These are phyloP conservation scores for Gnomoniopsis smithogilvyi DNA, from an alignment of 2,329 filamentous ascomycete species.

Conservation along the genomic window DNA sequence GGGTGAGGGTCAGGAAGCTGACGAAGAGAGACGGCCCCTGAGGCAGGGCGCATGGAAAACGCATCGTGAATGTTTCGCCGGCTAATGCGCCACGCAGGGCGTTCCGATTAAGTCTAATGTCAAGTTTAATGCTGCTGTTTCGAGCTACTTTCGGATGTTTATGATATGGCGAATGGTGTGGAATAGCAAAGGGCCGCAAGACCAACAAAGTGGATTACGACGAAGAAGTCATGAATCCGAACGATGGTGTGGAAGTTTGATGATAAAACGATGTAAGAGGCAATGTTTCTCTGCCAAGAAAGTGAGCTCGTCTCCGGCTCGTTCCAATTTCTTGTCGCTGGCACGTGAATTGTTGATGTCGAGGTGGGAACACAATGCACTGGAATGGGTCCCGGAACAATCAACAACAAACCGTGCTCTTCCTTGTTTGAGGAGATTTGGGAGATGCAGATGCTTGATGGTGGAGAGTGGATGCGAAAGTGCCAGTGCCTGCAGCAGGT, in stretches of 20 bases:
- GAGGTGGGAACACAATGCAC: neutral
- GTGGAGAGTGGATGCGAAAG: no score
- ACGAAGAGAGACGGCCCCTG: slow-evolving; percentile 4
- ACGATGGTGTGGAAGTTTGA: no score
- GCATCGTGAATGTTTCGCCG: slow-evolving; percentile 7
- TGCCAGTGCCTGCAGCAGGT: no score
- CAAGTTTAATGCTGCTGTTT: neutral
- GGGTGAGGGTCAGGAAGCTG: slow-evolving; percentile 2
- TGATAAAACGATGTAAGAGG: no score
- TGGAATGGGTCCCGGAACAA: neutral
- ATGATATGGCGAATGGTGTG: no score
- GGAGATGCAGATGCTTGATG: no score
- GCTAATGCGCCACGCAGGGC: neutral
- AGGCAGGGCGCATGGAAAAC: slow-evolving; percentile 2
- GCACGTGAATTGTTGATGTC: neutral
- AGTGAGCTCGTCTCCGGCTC: neutral
- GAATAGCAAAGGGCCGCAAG: no score
- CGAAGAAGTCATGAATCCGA: no score
- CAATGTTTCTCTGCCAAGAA: no score
- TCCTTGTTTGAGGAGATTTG: no score
- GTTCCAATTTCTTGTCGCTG: neutral
- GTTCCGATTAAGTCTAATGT: neutral
- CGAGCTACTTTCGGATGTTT: no score
- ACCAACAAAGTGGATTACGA: no score
- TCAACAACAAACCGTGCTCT: neutral